Conservation (phyloP, 768 basidiomycete genomes). For the Hydnomerulius pinastri region DNA sequence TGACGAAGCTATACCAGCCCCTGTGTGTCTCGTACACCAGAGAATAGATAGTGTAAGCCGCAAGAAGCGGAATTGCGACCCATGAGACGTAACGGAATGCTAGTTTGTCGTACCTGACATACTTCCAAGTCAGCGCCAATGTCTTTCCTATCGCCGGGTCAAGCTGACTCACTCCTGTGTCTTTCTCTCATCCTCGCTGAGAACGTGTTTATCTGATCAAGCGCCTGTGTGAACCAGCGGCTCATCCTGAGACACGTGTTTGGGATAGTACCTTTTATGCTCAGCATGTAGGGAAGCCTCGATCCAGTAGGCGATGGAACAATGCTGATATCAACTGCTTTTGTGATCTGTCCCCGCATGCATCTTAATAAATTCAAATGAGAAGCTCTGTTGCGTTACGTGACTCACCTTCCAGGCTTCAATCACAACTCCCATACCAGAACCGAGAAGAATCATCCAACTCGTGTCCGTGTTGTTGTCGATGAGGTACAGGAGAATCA, state of each 20-base stretch:
- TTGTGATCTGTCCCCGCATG: constrained; percentile 59
- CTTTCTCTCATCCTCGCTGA: constrained; percentile 96
- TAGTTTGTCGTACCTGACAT: constrained; percentile 76
- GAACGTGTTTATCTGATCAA: constrained; percentile 81
- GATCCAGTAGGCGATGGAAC: constrained; percentile 63
- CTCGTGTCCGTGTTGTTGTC: constrained; percentile 95
- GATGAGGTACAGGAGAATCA: constrained; percentile 90
- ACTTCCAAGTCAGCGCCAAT: constrained; percentile 5
- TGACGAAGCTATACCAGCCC: constrained; percentile 96
- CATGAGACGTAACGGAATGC: constrained; percentile 96
- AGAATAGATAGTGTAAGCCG: constrained; percentile 77
- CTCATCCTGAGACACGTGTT: constrained; percentile 14
- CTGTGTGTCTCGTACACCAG: constrained; percentile 81
- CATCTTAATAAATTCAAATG: constrained; percentile 17
- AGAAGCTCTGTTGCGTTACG: constrained; percentile 8
- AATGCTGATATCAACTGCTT: constrained; percentile 86
- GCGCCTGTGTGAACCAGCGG: constrained; percentile 9
- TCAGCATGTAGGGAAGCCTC: constrained; percentile 73
- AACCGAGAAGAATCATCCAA: constrained; percentile 95
- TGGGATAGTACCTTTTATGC: constrained; percentile 68
- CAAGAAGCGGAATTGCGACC: constrained; percentile 79
- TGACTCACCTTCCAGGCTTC: constrained; percentile 90
- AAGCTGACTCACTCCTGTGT: constrained; percentile 82
- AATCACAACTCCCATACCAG: constrained; percentile 76
- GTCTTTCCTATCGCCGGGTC: constrained; percentile 24